These are phyloP conservation scores for Epichloe typhina DNA, from an alignment of 2,329 filamentous ascomycete species.

Conservation along the genomic window DNA sequence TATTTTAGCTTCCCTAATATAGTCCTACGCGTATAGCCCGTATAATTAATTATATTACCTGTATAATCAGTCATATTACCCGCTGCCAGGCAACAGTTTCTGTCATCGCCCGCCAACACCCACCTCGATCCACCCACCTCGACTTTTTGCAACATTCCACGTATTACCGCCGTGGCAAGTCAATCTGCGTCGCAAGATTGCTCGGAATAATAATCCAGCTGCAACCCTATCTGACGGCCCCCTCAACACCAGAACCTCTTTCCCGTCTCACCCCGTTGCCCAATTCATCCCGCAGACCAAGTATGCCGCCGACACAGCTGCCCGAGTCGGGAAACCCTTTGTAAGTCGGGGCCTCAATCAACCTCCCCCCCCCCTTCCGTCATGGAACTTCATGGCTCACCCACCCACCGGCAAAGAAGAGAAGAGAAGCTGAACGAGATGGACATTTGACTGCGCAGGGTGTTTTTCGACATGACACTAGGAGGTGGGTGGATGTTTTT, in stretches of 20 bases:
- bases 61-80: too few relatives aligned
- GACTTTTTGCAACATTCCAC: too few relatives aligned
- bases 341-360: constrained; percentile 19
- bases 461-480: constrained; percentile 68
- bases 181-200: too few relatives aligned
- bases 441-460: constrained; percentile 22
- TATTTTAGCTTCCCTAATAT: too few relatives aligned
- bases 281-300: not conserved
- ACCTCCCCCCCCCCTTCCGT: not conserved
- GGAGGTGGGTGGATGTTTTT: constrained; percentile 43
- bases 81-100: too few relatives aligned
- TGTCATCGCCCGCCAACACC: too few relatives aligned
- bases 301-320: constrained; percentile 32
- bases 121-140: too few relatives aligned
- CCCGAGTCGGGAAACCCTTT: constrained; percentile 34
- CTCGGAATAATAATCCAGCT: too few relatives aligned
- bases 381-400: not conserved
- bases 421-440: not conserved
- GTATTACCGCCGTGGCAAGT: too few relatives aligned
- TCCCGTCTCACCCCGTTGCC: not conserved
- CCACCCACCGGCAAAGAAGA: not conserved
- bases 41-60: too few relatives aligned
- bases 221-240: too few relatives aligned
- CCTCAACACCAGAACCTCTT: not conserved
- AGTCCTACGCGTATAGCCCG: too few relatives aligned